These are phyloP conservation scores for Geosmithia flava DNA, from an alignment of 2,329 filamentous ascomycete genomes.

Conservation along the genomic window DNA sequence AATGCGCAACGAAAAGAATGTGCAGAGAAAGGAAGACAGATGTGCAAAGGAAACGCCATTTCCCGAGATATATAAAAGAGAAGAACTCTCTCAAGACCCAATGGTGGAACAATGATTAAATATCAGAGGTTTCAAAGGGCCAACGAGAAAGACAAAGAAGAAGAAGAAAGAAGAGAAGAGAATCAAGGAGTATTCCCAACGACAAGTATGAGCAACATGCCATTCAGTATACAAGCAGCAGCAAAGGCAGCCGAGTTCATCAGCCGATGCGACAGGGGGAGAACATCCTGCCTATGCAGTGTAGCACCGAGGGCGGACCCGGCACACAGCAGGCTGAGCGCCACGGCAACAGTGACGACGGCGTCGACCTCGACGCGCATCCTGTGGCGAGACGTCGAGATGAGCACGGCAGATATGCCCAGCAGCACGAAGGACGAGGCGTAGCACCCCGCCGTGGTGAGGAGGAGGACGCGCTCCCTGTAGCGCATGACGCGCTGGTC, in stretches of 20 bases:
- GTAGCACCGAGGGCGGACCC: constrained; percentile 48
- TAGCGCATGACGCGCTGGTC: constrained; percentile 37
- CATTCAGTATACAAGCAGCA: constrained; percentile 26
- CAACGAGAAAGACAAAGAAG: background rate
- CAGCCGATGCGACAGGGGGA: constrained; percentile 28
- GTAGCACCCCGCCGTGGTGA: constrained; percentile 41
- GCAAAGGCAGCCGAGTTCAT: constrained; percentile 24
- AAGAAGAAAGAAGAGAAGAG: background rate
- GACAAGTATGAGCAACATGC: constrained; percentile 28
- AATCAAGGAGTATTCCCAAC: constrained; percentile 22
- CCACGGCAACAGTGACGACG: constrained; percentile 57
- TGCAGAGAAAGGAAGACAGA: background rate
- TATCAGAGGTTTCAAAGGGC: background rate
- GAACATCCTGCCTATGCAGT: constrained; percentile 34
- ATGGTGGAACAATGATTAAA: background rate
- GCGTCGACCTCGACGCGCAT: constrained; percentile 61
- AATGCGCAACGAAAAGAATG: background rate
- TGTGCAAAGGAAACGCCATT: background rate
- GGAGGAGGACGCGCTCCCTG: constrained; percentile 43
- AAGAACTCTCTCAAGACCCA: background rate
- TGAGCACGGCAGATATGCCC: constrained; percentile 50
- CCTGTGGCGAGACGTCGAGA: constrained; percentile 55
- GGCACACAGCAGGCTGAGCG: constrained; percentile 52
- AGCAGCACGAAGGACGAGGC: constrained; percentile 50
- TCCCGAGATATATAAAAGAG: no score